Percentiles rank a stretch among this genome's conserved stretches.
phyloP scores from a whole-genome alignment of 2,329 filamentous ascomycete genomes.

The Aureobasidium melanogenum region DNA sequence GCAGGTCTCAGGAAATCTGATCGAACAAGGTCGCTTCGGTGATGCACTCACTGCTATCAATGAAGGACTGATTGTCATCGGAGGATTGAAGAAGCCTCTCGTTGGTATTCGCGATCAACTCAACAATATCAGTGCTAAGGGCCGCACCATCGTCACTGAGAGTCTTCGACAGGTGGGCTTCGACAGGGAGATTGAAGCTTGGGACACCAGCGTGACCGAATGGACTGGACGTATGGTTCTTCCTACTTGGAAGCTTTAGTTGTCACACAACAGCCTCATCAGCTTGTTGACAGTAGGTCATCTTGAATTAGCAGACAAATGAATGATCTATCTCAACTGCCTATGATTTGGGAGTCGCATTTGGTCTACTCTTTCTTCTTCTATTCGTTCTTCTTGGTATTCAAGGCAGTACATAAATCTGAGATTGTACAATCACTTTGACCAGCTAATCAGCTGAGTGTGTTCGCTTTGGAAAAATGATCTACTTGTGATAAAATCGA shows the following conservation, averaged over 20 bases:
- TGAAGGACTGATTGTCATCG: background rate
- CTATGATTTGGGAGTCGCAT: too few species aligned
- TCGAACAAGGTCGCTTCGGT: background rate
- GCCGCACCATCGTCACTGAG: background rate
- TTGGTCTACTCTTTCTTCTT: too few species aligned
- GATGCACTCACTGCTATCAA: constrained; percentile 2
- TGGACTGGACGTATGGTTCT: background rate
- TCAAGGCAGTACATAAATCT: too few species aligned
- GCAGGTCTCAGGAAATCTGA: background rate
- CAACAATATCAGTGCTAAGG: background rate
- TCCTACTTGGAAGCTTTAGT: background rate
- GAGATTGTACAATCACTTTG: too few species aligned
- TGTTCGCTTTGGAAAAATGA: too few species aligned
- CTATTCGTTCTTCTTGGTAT: too few species aligned
- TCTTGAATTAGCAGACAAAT: background rate
- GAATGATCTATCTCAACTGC: too few species aligned
- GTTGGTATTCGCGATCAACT: background rate
- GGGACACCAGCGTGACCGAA: background rate
- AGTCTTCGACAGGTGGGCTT: background rate
- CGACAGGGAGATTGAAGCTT: background rate
- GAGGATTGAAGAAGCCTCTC: background rate
- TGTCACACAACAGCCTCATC: background rate
- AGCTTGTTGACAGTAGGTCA: background rate
- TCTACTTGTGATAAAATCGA: too few species aligned
- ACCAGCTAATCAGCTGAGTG: too few species aligned